Evolutionary conservation across 1,284 basidiomycete species (phyloP), one percentile per base, ranked within the genome.

Genomic region (Ganoderma lucidum): DNA sequence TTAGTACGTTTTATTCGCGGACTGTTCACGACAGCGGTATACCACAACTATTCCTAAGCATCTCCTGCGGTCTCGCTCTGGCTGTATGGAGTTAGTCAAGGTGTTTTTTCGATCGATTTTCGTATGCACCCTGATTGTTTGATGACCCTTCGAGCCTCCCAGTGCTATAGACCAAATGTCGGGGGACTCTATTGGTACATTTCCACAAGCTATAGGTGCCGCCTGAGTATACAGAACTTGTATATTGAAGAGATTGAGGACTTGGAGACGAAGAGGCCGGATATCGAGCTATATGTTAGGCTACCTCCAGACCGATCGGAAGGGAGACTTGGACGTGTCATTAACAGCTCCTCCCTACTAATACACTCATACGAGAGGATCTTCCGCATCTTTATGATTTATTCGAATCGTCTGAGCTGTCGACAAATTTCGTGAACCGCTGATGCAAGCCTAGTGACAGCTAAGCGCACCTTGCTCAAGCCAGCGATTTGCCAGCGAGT

Each of bases 401-500:
- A 62, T n/a, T 48, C n/a, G 6, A 75, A 48, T 6, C 71, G 55
- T 17, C 67, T 64, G 23, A 55, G 28, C 69, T 72, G n/a, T n/a
- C 17, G 10, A 23, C n/a, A 60, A 1, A 3, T 23, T 23, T 23
- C 39, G 58, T 23, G 37, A 23, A 15, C 39, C 8, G n/a, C 42
- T 41, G 6, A 14, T 42, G 10, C 14, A 37, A 12, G 35, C 19
- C 41, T 42, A 12, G 8, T 8, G 0, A 41, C 58, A 39, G 1
- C 14, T 9, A 23, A 39, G 9, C n/a, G 37, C 37, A 56, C 74
- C 32, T 73, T 75, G 69, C 74, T 79, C 6, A 71, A 67, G 5
- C 83, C 82, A 3, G 84, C 79, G 64, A 85, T 84, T 0, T 23
- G 23, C 23, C 23, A 23, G 23, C 23, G 23, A 84, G 83, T 51